A percentile compares a stretch with the other conserved stretches of the same genome.
phyloP scores from a whole-genome alignment of 495 filamentous ascomycete species.

The Opeltia flavorubescens region DNA sequence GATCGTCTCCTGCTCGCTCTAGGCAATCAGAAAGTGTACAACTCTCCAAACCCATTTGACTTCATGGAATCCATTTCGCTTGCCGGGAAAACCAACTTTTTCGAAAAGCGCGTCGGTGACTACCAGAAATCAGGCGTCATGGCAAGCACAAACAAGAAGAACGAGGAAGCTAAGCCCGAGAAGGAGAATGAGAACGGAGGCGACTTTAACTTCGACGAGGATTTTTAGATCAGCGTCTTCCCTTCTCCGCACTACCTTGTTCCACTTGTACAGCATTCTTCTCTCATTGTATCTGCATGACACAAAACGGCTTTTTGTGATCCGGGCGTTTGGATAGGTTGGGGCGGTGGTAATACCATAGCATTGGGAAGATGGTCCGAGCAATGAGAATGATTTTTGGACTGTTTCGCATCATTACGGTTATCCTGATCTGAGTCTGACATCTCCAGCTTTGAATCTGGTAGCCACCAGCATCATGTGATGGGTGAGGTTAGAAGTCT shows the following conservation, averaged over 20 bases:
- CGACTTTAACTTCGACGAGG: conserved; percentile 89
- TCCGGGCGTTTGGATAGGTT: not conserved
- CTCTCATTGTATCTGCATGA: not conserved
- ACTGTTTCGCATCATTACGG: not conserved
- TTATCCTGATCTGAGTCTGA: too few relatives aligned
- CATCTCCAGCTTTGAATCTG: too few relatives aligned
- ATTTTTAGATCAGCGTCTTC: conserved; percentile 51
- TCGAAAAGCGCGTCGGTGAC: conserved; percentile 98
- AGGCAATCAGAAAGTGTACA: conserved; percentile 87
- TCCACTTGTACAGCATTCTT: not conserved
- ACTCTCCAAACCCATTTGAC: conserved; percentile 90
- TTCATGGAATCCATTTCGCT: conserved; percentile 99
- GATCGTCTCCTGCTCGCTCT: conserved; percentile 86
- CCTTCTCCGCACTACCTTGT: too few relatives aligned
- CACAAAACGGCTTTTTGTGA: conserved; percentile 1
- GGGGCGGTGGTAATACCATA: not conserved
- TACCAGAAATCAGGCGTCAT: conserved; percentile 99
- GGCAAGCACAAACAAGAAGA: conserved; percentile 74
- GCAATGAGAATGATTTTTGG: not conserved
- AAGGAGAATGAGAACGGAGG: conserved; percentile 50
- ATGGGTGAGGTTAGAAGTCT: too few relatives aligned
- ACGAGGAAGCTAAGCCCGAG: conserved; percentile 36
- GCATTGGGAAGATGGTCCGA: not conserved
- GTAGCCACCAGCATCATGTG: too few relatives aligned
- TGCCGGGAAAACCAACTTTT: conserved; percentile 99